phyloP scores from a whole-genome alignment of 2,329 filamentous ascomycete genomes.

The Aspergillus eucalypticola region DNA sequence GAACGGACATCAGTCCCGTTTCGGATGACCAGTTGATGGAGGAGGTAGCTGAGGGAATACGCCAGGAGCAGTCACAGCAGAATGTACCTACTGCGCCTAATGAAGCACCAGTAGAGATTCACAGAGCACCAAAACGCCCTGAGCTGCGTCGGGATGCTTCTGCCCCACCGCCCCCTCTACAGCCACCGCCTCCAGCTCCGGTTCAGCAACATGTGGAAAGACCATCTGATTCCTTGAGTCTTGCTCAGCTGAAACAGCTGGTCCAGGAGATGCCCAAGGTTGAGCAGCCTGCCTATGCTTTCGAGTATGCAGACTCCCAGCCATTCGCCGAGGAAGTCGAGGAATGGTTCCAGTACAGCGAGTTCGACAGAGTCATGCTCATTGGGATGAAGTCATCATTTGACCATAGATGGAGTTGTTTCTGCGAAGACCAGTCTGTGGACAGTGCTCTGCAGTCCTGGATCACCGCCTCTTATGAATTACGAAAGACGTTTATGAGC shows the following conservation, averaged over 20 bases:
- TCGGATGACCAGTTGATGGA: conserved; percentile 47
- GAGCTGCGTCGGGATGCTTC: conserved; percentile 39
- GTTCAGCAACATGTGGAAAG: conserved; percentile 39
- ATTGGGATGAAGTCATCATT: conserved; percentile 75
- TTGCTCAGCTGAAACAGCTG: conserved; percentile 71
- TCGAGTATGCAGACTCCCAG: conserved; percentile 72
- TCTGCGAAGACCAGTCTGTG: conserved; percentile 40
- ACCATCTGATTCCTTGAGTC: conserved; percentile 68
- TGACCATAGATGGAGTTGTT: conserved; percentile 70
- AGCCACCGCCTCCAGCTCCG: conserved; percentile 50
- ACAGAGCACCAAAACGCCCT: conserved; percentile 30
- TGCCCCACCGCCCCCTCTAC: conserved; percentile 45
- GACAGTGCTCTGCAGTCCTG: conserved; percentile 55
- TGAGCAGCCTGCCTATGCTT: conserved; percentile 79
- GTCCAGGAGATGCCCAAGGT: conserved; percentile 71
- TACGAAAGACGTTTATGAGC: conserved; percentile 43
- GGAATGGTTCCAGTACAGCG: conserved; percentile 95
- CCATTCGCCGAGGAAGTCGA: conserved; percentile 85
- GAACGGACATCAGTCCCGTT: conserved; percentile 49
- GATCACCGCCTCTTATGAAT: conserved; percentile 63
- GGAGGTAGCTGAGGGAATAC: conserved; percentile 41
- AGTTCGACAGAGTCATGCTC: conserved; percentile 79
- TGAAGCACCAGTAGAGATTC: conserved; percentile 17
- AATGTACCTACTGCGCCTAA: conserved; percentile 12
- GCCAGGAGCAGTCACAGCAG: conserved; percentile 32